Base-by-base conservation (phyloP, 129 eudicot genomes). In the Flaveria ramosissima region DNA sequence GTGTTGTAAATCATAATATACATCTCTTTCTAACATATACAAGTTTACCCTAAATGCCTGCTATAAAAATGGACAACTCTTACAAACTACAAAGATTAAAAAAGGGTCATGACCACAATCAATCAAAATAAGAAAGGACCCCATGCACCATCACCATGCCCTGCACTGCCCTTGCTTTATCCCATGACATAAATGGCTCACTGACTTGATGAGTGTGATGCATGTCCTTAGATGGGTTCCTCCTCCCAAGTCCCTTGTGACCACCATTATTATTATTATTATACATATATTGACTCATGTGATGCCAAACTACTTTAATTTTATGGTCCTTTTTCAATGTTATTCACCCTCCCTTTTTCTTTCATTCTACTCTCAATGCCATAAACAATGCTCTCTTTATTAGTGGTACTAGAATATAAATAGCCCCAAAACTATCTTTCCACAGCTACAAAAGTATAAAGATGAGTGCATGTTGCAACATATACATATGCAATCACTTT, bases 241-340 rank as follows among this genome's bases (percentile, higher is more conserved):
- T 59, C 27, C 75, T 79, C 83, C 45, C 83, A 79, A 64, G 68
- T 79, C 74, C 67, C 83, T 72, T 72, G 83, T 79, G 78, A 79
- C 83, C 73, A 79, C 83, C 68, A 79, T 77, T 77, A 77, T 77
- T 77, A 43, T 77, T 77, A 43, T 51, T 72, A 68, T 77, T 77
- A 76, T 19, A n/a, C 30, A 27, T 53, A 43, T 9, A 41, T 13
- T 27, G 53, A 72, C 68, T 36, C 68, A 72, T 72, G 63, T 61
- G 47, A 73, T 79, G 71, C 66, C 65, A 72, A 13, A 52, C 39
- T 53, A 65, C 83, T 63, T 64, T 47, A 21, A 61, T 62, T 64
- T 39, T 78, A 55, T 71, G 47, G 53, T 78, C 83, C 66, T 72
- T 50, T 50, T 62, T 52, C 26, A 11, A 52, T n/a, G 14, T 66